Evolutionary conservation across 2,329 filamentous ascomycete species (phyloP).

Genomic region (Thielaviopsis populi): DNA sequence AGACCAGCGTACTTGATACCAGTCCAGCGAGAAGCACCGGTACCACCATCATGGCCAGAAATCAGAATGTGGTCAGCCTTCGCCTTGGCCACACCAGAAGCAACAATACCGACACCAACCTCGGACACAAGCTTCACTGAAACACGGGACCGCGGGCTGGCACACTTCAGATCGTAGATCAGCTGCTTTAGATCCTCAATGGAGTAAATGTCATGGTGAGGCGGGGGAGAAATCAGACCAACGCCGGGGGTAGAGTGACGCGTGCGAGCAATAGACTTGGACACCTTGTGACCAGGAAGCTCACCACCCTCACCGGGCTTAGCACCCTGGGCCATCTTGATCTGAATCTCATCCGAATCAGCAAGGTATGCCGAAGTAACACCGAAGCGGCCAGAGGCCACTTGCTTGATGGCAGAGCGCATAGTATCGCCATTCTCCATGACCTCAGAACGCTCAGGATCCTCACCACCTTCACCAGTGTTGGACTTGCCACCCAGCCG

Average conservation of each 20-base stretch:
- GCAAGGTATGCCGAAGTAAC: constrained; percentile 90
- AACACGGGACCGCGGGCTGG: constrained; percentile 78
- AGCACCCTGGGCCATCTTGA: constrained; percentile 98
- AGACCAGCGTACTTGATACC: constrained; percentile 97
- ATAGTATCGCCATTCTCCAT: constrained; percentile 90
- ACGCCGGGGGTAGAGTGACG: constrained; percentile 94
- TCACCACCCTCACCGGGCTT: constrained; percentile 98
- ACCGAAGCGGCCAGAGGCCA: constrained; percentile 89
- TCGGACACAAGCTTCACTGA: constrained; percentile 97
- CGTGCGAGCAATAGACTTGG: constrained; percentile 81
- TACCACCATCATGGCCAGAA: constrained; percentile 92
- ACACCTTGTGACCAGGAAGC: constrained; percentile 91
- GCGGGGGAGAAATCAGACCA: constrained; percentile 86
- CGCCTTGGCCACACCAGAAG: constrained; percentile 92
- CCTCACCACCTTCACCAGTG: constrained; percentile 93
- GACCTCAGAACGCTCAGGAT: constrained; percentile 73
- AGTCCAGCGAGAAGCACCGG: constrained; percentile 91
- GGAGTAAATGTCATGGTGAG: constrained; percentile 96
- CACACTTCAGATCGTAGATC: constrained; percentile 95
- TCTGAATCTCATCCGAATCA: constrained; percentile 90
- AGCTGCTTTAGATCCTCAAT: constrained; percentile 97
- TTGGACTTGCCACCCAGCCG: constrained; percentile 92
- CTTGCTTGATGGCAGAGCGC: constrained; percentile 95
- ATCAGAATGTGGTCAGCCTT: constrained; percentile 96
- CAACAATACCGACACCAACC: constrained; percentile 93